Base-by-base conservation (phyloP, 2,329 filamentous ascomycete genomes). In the Verticillium tricorpus region DNA sequence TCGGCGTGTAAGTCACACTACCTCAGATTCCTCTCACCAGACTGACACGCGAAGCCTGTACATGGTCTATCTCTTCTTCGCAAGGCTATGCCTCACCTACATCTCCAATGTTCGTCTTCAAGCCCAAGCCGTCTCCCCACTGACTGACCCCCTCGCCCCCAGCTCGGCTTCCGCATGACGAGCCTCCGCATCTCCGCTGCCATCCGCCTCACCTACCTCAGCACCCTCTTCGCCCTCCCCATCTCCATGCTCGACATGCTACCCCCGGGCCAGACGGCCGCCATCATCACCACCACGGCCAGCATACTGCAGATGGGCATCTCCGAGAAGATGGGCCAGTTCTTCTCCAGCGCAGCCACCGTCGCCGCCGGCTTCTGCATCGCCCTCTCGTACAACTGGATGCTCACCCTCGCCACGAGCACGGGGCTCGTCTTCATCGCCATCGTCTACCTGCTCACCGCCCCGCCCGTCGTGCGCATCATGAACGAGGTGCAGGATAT, bases 261-360 rank as follows among this genome's bases (percentile, higher is more conserved):
- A 54, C 81, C 82, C 2, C 68, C 80, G 0, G 83, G 83, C 2
- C 78, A 80, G 7, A 79, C 83, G 14, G 78, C 81, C 0, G 81
- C 80, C 11, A 78, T 81, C 1, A 84, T 85, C 66, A 85, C 82
- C 0, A 76, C 79, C 0, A 80, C 80, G 0, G 78, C 82, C 5
- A 85, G 85, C 61, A 80, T 79, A 0, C 75, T 85, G 14, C 83
- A 85, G 59, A 72, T 82, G 15, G 82, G 82, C 15, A 79, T 85
- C 15, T 84, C 82, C 0, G 82, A 85, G 63, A 78, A 80, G 28
- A 71, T 85, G 2, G 76, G 77, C 0, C 74, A 72, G 0, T 72
- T 82, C 3, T 67, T 83, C 34, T 77, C 82, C 65, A 78, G 74
- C 9, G 65, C 78, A 6, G 73, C 78, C 4, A 73, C 80, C 0